Evolutionary conservation across 2,329 filamentous ascomycete genomes (phyloP), one percentile per base, ranked within the genome.

Genomic region (Pestalotiopsis sp.): DNA sequence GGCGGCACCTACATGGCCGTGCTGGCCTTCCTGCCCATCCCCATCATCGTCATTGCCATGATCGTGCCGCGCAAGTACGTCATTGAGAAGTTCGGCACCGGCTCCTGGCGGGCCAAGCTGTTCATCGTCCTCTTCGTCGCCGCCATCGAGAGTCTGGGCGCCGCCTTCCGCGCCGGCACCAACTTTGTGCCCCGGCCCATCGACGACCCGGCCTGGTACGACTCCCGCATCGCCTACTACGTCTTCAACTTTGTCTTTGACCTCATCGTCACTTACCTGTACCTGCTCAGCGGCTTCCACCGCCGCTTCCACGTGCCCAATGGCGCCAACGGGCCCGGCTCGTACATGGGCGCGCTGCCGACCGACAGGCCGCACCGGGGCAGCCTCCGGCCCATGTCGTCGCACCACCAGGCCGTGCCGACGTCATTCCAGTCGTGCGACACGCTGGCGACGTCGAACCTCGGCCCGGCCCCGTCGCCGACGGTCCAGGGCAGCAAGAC

Each of bases 181-280:
- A 79, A 73, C 13, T 89, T 83, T 77, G 80, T 81, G 67, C 77
- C 81, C 1, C 81, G 79, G 66, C 83, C 75, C 31, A 74, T 73
- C 69, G 82, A 66, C 2, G 65, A 84, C 68, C 84, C 87, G 7
- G 86, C 88, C 4, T 87, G 85, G 80, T 92, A 88, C 72, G 81
- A 89, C 73, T 81, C 79, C 67, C 89, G 87, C 74, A 86, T 86
- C 3, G 84, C 83, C 67, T 92, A 91, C 79, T 93, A 92, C 77
- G 77, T 88, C 65, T 89, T 91, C 77, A 87, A 89, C 74, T 92
- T 91, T 73, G 78, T 79, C 0, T 76, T 91, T n/a, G 91, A 93
- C 74, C 66, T 77, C 6, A 63, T 76, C 2, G 73, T 74, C 13
- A 71, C 76, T 5, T 72, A 68, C 11, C 67, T 71, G 1, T 78